Evolutionary conservation across 2,329 filamentous ascomycete genomes (phyloP), one percentile per base, ranked within the genome.

Genomic region (Apiospora hydei): DNA sequence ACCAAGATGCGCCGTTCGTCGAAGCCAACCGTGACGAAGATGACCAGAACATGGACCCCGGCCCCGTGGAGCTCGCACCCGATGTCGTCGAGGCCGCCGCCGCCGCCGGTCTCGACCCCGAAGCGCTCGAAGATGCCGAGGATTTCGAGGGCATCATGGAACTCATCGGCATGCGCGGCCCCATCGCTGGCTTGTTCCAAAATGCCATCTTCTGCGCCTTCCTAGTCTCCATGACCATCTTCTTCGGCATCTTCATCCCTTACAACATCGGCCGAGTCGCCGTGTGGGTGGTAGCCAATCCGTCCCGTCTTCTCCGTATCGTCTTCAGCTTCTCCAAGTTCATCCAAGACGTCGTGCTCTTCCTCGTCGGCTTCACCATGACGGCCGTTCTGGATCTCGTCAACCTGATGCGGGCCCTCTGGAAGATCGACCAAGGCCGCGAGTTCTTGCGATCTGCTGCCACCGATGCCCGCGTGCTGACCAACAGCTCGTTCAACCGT

Each of bases 81-180:
- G 90, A 92, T 72, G 88, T 89, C 0, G 85, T 89, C 30, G 90
- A 90, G 70, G 92, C 88, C 64, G 91, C 89, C n/a, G 88, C 88
- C 26, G 90, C 89, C 68, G 91, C 89, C 21, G 93, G 88, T 11
- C 84, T 96, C 43, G 94, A 98, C 71, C 88, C 90, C 70, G 92
- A 94, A 76, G 92, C 91, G 13, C 88, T 94, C 57, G 93, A 95
- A 61, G 93, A 98, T 76, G 93, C 93, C 13, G 96, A 99, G 82
- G 96, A 99, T 79, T 90, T 99, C 21, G 96, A 99, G 80, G 96
- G 96, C 0, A 94, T 99, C 70, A 91, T 99, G 85, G 96, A 99
- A 81, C 89, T 99, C 21, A 93, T 99, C 72, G 96, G 96, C 49
- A 97, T 99, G 93, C 94, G 97, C 78, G 96, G 96, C 0, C 96